phyloP scores from a whole-genome alignment of 768 basidiomycete species.

The Tulasnella sp. region DNA sequence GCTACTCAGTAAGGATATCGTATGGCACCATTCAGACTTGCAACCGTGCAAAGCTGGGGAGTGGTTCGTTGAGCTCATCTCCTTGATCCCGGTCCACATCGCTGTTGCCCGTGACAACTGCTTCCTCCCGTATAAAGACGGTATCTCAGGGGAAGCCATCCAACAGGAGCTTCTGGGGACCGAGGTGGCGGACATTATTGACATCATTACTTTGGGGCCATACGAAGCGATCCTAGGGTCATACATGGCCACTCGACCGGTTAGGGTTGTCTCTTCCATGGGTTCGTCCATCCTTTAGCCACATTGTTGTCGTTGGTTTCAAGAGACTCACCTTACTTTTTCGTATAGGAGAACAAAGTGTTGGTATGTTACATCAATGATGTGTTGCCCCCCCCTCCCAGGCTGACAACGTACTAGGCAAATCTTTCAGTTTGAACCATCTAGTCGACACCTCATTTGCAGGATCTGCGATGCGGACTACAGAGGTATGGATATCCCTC shows the following conservation, averaged over 20 bases:
- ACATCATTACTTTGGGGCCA: conserved; percentile 61
- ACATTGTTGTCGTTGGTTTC: too few relatives aligned
- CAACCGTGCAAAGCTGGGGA: conserved; percentile 54
- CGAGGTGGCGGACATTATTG: conserved; percentile 58
- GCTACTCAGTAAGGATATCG: conserved; percentile 38
- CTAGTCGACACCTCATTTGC: conserved; percentile 67
- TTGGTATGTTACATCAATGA: conserved; percentile 49
- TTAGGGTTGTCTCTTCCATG: conserved; percentile 70
- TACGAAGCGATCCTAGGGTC: conserved; percentile 66
- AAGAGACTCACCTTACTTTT: neutral
- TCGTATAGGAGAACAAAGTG: conserved; percentile 44
- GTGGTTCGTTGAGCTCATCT: conserved; percentile 64
- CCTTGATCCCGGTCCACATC: conserved; percentile 66
- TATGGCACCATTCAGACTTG: conserved; percentile 35
- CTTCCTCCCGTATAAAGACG: conserved; percentile 64
- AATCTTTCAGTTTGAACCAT: conserved; percentile 63
- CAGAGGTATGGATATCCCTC: neutral
- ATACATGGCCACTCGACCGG: conserved; percentile 65
- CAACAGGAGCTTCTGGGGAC: conserved; percentile 62
- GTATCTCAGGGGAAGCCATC: conserved; percentile 53
- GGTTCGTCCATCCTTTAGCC: too few relatives aligned
- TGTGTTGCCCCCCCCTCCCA: too few relatives aligned
- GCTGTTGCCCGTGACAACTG: conserved; percentile 63
- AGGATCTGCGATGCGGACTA: conserved; percentile 46
- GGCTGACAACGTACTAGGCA: too few relatives aligned